Evolutionary conservation across 257 asterid genomes (phyloP).

Genomic region (Nicotiana paniculata): DNA sequence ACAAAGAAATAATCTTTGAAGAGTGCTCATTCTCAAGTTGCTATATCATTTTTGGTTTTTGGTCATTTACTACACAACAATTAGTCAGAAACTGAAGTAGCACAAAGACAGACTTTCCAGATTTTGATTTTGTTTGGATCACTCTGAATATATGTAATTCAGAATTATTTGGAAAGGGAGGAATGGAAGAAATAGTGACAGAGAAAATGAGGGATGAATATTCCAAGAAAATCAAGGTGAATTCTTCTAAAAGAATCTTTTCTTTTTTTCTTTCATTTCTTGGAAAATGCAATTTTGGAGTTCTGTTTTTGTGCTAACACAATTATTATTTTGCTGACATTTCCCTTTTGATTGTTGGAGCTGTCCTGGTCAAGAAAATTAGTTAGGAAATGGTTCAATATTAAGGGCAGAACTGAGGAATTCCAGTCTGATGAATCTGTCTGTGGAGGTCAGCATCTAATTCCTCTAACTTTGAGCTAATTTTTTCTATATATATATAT

Average conservation of each 20-base stretch:
- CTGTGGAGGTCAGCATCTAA: conserved; percentile 13
- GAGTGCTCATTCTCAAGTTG: neutral
- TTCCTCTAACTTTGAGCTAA: neutral
- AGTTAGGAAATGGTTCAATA: conserved; percentile 19
- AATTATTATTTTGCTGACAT: neutral
- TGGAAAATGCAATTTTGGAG: conserved; percentile 3
- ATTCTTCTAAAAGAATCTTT: neutral
- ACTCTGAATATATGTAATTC: neutral
- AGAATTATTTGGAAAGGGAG: neutral
- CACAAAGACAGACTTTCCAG: neutral
- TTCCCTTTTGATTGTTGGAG: neutral
- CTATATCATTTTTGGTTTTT: neutral
- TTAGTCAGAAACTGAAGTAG: neutral
- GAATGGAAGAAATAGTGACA: conserved; percentile 39
- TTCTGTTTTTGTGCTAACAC: neutral
- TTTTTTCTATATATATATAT: neutral
- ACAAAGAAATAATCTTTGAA: neutral
- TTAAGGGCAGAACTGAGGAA: conserved; percentile 12
- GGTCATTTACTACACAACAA: neutral
- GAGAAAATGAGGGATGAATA: conserved; percentile 73
- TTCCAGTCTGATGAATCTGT: conserved; percentile 15
- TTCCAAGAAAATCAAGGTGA: conserved; percentile 81
- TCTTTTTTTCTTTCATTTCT: neutral
- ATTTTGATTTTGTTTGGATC: neutral
- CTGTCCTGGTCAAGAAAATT: conserved; percentile 17